These are phyloP conservation scores for Prunus campanulata DNA, from an alignment of 306 rosid genomes.

Conservation along the genomic window DNA sequence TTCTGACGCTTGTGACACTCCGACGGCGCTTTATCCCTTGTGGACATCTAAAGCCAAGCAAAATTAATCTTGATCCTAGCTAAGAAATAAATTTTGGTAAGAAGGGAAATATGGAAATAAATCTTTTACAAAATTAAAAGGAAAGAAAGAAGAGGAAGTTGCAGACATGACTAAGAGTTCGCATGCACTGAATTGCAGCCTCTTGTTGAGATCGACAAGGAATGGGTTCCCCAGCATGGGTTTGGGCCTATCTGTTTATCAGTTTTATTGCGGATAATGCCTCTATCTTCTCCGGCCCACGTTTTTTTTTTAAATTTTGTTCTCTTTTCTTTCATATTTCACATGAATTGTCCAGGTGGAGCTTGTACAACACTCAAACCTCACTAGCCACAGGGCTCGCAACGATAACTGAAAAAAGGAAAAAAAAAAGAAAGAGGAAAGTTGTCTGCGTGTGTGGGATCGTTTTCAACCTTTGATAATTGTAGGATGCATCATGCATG, in stretches of 20 bases:
- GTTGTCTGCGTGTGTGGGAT: no score
- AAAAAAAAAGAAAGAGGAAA: no score
- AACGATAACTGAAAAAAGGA: background rate
- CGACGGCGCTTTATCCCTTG: no score
- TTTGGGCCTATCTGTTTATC: background rate
- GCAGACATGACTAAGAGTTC: background rate
- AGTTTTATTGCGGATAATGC: background rate
- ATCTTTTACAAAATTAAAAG: background rate
- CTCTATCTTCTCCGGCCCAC: background rate
- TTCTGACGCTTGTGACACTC: no score
- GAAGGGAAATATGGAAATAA: background rate
- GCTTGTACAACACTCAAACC: background rate
- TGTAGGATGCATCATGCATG: no score
- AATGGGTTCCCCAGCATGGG: background rate
- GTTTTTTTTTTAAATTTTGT: background rate
- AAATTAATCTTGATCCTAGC: no score
- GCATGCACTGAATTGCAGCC: background rate
- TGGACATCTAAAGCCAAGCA: no score
- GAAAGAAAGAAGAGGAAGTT: background rate
- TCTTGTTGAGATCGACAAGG: background rate
- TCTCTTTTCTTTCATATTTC: background rate
- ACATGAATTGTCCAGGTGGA: constrained; percentile 5
- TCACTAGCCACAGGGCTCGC: background rate
- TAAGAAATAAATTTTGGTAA: background rate
- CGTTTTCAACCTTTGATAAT: no score